Percentiles rank a stretch among this genome's conserved stretches.
These are phyloP conservation scores for Epichloe baconii DNA, from an alignment of 2,329 filamentous ascomycete genomes.

Conservation along the genomic window DNA sequence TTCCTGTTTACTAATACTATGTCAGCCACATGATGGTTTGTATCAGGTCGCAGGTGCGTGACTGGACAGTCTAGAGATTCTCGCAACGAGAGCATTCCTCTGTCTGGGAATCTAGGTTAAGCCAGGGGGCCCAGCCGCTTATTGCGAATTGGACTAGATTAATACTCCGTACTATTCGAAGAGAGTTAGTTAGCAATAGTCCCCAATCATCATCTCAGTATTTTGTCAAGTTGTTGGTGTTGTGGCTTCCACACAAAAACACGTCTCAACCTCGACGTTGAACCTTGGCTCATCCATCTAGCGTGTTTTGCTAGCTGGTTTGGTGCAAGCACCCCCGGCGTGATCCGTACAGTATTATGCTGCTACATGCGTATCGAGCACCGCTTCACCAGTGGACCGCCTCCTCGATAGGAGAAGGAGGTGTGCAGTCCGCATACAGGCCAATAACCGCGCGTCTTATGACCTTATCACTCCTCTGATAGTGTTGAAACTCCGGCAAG, in stretches of 20 bases:
- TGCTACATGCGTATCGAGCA: background rate
- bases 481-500: background rate
- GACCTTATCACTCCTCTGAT: background rate
- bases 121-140: no score
- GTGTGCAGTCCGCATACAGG: background rate
- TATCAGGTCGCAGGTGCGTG: no score
- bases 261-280: background rate
- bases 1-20: background rate
- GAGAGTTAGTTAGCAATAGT: background rate
- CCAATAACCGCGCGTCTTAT: background rate
- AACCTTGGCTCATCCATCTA: background rate
- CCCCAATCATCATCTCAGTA: background rate
- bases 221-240: background rate
- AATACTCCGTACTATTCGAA: background rate
- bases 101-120: no score
- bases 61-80: no score
- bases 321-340: background rate
- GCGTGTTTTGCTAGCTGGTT: conserved; percentile 1
- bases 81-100: no score
- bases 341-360: background rate
- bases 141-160: no score
- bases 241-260: background rate
- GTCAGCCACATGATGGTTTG: background rate
- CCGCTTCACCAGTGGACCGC: background rate
- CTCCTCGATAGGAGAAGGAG: background rate